Evolutionary conservation across 2,329 filamentous ascomycete species (phyloP).

Genomic region (Escovopsis sp.): DNA sequence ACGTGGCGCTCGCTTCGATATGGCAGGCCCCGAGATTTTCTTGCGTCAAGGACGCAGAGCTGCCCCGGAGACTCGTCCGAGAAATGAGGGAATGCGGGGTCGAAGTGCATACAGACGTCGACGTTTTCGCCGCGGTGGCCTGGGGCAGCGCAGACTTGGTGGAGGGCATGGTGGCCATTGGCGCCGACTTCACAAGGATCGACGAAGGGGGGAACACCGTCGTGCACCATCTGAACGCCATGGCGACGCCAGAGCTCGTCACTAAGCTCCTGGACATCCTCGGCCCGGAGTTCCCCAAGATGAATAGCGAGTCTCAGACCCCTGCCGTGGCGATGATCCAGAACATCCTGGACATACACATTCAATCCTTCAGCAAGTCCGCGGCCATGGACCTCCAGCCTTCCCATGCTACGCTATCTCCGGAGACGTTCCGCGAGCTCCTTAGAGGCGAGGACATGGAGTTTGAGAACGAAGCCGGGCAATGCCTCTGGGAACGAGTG

Average conservation of each 20-base stretch:
- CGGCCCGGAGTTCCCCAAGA: slow-evolving; percentile 7
- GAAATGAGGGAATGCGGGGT: not conserved
- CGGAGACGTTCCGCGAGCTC: not conserved
- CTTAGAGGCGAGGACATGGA: not conserved
- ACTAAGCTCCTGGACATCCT: slow-evolving; percentile 10
- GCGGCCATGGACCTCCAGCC: not conserved
- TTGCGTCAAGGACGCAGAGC: not conserved
- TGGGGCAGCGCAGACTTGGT: slow-evolving; percentile 16
- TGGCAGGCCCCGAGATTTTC: not conserved
- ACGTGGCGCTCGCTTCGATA: slow-evolving; percentile 13
- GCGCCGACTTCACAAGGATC: slow-evolving; percentile 5
- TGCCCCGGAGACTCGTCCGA: not conserved
- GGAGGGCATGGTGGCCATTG: slow-evolving; percentile 8
- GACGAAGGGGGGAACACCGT: slow-evolving; percentile 8
- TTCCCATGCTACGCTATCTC: not conserved
- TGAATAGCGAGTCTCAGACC: slow-evolving; percentile 8
- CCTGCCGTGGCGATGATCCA: slow-evolving; percentile 17
- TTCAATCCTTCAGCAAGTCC: no score
- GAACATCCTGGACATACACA: slow-evolving; percentile 7
- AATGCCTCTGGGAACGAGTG: no score
- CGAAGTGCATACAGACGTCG: not conserved
- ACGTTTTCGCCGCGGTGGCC: not conserved
- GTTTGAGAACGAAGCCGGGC: not conserved
- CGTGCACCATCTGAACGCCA: slow-evolving; percentile 14
- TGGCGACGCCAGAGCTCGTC: slow-evolving; percentile 11